Conservation (phyloP, 2,329 filamentous ascomycete genomes). For the Gliomastix tumulicola region DNA sequence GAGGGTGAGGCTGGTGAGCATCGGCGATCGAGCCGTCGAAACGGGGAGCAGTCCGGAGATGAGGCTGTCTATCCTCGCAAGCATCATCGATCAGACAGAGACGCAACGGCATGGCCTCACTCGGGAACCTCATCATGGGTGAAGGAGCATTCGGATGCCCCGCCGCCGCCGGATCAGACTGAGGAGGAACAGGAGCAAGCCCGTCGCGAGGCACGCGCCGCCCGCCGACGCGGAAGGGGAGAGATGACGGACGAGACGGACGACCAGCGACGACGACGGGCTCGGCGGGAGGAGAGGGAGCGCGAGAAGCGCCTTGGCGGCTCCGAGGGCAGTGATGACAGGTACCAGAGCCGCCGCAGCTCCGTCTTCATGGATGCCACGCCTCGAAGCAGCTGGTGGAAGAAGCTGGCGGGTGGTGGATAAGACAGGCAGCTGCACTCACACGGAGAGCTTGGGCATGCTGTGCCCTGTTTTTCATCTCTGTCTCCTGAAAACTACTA, state of each 20-base stretch:
- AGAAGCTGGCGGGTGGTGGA: constrained; percentile 39
- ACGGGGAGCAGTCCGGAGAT: constrained; percentile 31
- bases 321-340: constrained; percentile 37
- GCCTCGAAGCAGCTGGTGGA: constrained; percentile 54
- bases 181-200: constrained; percentile 44
- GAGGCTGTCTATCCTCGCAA: constrained; percentile 37
- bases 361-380: constrained; percentile 35
- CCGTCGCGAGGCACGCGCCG: constrained; percentile 39
- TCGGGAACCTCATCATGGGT: constrained; percentile 61
- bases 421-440: no score
- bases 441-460: no score
- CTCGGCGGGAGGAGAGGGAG: constrained; percentile 30
- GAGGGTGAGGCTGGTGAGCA: constrained; percentile 22
- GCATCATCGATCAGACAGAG: constrained; percentile 24
- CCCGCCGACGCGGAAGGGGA: constrained; percentile 34
- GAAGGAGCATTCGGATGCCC: constrained; percentile 55
- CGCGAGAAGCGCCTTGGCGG: constrained; percentile 17
- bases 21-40: constrained; percentile 16
- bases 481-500: no score
- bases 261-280: constrained; percentile 35
- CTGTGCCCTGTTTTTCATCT: no score
- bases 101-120: constrained; percentile 46
- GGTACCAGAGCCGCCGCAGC: constrained; percentile 30
- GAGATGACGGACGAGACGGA: constrained; percentile 31
- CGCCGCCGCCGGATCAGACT: constrained; percentile 12